Evolutionary conservation across 2,329 filamentous ascomycete species (phyloP).

Genomic region (Colletotrichum sp.): DNA sequence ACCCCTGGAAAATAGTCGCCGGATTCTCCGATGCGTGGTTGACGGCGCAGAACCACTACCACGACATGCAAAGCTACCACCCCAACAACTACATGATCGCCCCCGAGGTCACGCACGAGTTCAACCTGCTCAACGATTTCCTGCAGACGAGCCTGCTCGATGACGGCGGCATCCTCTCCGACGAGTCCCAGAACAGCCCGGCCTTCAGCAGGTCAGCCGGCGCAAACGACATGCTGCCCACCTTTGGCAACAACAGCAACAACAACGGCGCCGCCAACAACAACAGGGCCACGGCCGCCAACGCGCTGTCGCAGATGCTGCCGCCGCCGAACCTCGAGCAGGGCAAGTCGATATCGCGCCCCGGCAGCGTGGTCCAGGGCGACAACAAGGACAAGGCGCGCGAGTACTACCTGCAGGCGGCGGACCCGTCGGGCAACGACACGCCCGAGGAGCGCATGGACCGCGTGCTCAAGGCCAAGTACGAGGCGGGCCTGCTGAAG

Average conservation of each 20-base stretch:
- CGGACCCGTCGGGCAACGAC: conserved; percentile 85
- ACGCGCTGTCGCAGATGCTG: conserved; percentile 41
- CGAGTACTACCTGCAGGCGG: conserved; percentile 97
- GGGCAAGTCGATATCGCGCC: conserved; percentile 63
- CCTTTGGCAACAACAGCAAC: conserved; percentile 48
- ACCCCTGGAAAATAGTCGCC: conserved; percentile 59
- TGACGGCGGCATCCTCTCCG: conserved; percentile 74
- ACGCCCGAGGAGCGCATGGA: conserved; percentile 95
- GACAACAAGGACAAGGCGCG: conserved; percentile 77
- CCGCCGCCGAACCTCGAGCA: conserved; percentile 51
- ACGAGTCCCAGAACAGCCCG: conserved; percentile 64
- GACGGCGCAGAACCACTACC: conserved; percentile 79
- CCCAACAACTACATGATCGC: conserved; percentile 87
- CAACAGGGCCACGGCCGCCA: conserved; percentile 26
- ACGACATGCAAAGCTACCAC: conserved; percentile 94
- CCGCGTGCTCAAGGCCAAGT: conserved; percentile 91
- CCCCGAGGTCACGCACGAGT: conserved; percentile 94
- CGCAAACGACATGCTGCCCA: conserved; percentile 53
- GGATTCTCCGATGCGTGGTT: conserved; percentile 86
- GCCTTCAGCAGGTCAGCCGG: conserved; percentile 43
- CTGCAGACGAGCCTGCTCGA: conserved; percentile 90
- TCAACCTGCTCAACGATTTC: conserved; percentile 96
- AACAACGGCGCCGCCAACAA: not conserved
- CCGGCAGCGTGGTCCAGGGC: conserved; percentile 63
- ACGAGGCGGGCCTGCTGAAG: conserved; percentile 91